Base-by-base conservation (phyloP, 1,284 basidiomycete species). In the Ganoderma sinense region DNA sequence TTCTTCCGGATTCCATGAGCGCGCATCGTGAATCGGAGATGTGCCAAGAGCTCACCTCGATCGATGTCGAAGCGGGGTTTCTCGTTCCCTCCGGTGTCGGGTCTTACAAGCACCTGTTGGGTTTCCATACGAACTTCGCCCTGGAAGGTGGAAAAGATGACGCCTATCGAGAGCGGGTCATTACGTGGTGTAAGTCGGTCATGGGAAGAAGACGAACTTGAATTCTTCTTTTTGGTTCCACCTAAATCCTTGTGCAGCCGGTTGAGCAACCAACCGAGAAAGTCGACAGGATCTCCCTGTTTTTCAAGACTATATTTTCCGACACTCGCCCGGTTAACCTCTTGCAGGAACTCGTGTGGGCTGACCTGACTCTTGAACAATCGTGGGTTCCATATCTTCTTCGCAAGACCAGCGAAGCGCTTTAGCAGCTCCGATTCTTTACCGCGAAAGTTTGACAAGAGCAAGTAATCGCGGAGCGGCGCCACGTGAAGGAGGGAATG, bases 341-440 rank as follows among this genome's bases (percentile, higher is more conserved):
- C 97, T 82, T 99, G 98, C 71, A 98, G 82, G 79, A 99, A 97
- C 81, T 99, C 98, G 82, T 99, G 98, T 11, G 98, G 98, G 74
- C 94, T 96, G 73, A 99, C 97, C 86, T 99, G 98, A 68, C 94
- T 93, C 82, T 99, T 99, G 90, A 99, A 98, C 67, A 97, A 82
- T 62, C 91, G 86, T 6, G 96, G 94, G 81, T 99, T 99, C 98
- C 98, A 99, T 33, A 99, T 80, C 80, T 98, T 97, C 81, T 96
- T 93, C 41, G 96, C 89, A 55, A 99, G 86, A 48, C 90, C 87
- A 39, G 95, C 92, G 76, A 98, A 95, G 39, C 97, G 91, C 74
- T 90, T 92, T 48, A 98, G 85, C 62, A 99, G 88, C 80, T 99
- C 97, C n/a, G 91, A 81, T 77, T 94, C 88, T 77, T 94, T 94